Percentiles rank a stretch among this genome's conserved stretches.
Evolutionary conservation across 2,329 filamentous ascomycete species (phyloP).

Genomic region (Cadophora gregata): DNA sequence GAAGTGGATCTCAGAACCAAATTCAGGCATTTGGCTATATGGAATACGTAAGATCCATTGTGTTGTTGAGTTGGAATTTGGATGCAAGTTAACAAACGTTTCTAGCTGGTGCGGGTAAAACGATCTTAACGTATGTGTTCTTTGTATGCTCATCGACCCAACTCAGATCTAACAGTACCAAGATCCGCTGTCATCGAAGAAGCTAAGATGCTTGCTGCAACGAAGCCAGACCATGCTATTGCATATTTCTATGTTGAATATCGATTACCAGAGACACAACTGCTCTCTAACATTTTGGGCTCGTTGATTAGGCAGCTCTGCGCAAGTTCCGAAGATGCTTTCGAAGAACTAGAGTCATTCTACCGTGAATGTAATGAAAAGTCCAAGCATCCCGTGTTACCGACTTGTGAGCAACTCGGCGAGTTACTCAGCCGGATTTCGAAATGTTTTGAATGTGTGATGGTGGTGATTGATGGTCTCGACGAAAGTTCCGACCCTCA

Average conservation of each 20-base stretch:
- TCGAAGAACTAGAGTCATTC: slow-evolving; percentile 19
- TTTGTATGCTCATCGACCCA: no score
- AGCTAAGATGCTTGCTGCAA: slow-evolving; percentile 19
- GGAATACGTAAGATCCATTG: slow-evolving; percentile 24
- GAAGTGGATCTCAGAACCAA: slow-evolving; percentile 17
- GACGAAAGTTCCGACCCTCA: slow-evolving; percentile 22
- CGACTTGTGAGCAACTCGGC: slow-evolving; percentile 11
- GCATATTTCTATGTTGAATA: slow-evolving; percentile 27
- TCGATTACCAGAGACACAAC: slow-evolving; percentile 21
- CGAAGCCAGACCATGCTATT: slow-evolving; percentile 10
- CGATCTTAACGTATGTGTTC: slow-evolving; percentile 22
- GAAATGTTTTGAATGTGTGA: slow-evolving; percentile 18
- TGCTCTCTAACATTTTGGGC: slow-evolving; percentile 21
- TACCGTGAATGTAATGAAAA: slow-evolving; percentile 13
- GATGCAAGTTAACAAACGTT: not conserved
- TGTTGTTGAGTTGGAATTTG: no score
- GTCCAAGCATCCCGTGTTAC: slow-evolving; percentile 17
- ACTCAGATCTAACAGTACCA: no score
- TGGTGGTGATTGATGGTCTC: slow-evolving; percentile 25
- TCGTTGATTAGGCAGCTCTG: slow-evolving; percentile 25
- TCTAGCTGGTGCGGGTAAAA: slow-evolving; percentile 26
- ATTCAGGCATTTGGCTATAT: slow-evolving; percentile 29
- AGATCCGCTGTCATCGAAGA: slow-evolving; percentile 26
- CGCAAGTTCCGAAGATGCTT: slow-evolving; percentile 16
- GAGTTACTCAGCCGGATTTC: slow-evolving; percentile 13